These are phyloP conservation scores for Globisporangium irregulare DNA, from an alignment of 352 stramenopile species.

Conservation along the genomic window DNA sequence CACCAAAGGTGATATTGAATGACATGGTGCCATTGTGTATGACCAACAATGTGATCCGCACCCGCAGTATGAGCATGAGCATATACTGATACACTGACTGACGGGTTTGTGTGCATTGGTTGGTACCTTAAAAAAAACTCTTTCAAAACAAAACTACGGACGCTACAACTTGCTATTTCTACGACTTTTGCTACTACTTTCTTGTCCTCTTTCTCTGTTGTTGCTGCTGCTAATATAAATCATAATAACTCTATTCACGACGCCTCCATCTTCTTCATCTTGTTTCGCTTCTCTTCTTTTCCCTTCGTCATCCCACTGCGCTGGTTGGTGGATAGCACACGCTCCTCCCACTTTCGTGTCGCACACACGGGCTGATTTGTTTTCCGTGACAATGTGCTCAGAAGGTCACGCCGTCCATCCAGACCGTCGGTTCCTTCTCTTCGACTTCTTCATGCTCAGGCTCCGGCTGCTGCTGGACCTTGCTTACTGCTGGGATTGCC, in stretches of 20 bases:
- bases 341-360: neutral
- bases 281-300: neutral
- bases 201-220: neutral
- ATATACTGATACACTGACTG: neutral
- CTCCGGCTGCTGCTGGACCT: neutral
- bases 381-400: neutral
- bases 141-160: neutral
- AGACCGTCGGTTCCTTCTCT: constrained; percentile 14
- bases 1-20: neutral
- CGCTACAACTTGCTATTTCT: neutral
- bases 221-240: constrained; percentile 8
- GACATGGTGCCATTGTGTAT: neutral
- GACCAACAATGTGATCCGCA: no score
- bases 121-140: neutral
- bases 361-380: neutral
- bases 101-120: neutral
- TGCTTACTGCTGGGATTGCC: neutral
- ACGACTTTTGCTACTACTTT: constrained; percentile 3
- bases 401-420: constrained; percentile 17
- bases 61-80: neutral
- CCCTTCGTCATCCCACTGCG: neutral
- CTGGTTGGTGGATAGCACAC: no score
- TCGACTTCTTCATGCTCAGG: neutral
- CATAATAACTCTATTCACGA: constrained; percentile 11
- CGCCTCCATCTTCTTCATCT: neutral